Percentiles rank a stretch among this genome's conserved stretches.
These are phyloP conservation scores for Sporisorium iseilematis-ciliati DNA, from an alignment of 1,284 basidiomycete genomes.

Conservation along the genomic window DNA sequence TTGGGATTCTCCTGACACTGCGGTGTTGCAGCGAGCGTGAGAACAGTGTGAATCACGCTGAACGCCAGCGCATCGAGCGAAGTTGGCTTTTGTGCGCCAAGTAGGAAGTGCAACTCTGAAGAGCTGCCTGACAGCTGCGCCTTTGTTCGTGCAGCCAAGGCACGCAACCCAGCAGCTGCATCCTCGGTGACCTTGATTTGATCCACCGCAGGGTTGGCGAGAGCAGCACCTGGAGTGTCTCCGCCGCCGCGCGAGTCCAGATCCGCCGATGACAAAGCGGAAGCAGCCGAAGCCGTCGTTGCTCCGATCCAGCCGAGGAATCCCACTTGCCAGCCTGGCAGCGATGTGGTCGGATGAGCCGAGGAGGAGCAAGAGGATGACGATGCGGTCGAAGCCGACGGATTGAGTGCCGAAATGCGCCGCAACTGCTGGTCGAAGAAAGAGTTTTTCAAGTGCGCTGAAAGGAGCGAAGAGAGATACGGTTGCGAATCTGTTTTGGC, in stretches of 20 bases:
- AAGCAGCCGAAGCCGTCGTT: conserved; percentile 29
- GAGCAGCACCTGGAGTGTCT: conserved; percentile 46
- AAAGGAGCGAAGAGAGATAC: conserved; percentile 39
- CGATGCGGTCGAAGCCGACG: conserved; percentile 21
- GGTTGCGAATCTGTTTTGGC: conserved; percentile 19
- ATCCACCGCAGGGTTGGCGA: conserved; percentile 38
- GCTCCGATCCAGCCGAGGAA: conserved; percentile 52
- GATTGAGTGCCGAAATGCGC: conserved; percentile 46
- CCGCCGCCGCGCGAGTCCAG: conserved; percentile 39
- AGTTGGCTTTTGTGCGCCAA: conserved; percentile 25
- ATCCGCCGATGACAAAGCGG: conserved; percentile 27
- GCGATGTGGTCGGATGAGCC: conserved; percentile 39
- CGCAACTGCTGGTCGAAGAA: conserved; percentile 48
- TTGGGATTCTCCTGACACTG: conserved; percentile 12
- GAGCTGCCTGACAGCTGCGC: conserved; percentile 16
- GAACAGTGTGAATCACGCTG: conserved; percentile 50
- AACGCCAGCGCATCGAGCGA: conserved; percentile 54
- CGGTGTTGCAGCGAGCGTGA: conserved; percentile 52
- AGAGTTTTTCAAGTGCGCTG: conserved; percentile 28
- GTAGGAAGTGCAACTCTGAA: conserved; percentile 14
- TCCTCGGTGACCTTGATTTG: conserved; percentile 37
- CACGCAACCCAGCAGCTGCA: conserved; percentile 34
- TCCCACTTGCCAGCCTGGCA: conserved; percentile 55
- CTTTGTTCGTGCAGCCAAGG: conserved; percentile 34
- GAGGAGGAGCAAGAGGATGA: conserved; percentile 12